These are phyloP conservation scores for Sphaerulina populicola DNA, from an alignment of 2,329 filamentous ascomycete genomes.

Conservation along the genomic window DNA sequence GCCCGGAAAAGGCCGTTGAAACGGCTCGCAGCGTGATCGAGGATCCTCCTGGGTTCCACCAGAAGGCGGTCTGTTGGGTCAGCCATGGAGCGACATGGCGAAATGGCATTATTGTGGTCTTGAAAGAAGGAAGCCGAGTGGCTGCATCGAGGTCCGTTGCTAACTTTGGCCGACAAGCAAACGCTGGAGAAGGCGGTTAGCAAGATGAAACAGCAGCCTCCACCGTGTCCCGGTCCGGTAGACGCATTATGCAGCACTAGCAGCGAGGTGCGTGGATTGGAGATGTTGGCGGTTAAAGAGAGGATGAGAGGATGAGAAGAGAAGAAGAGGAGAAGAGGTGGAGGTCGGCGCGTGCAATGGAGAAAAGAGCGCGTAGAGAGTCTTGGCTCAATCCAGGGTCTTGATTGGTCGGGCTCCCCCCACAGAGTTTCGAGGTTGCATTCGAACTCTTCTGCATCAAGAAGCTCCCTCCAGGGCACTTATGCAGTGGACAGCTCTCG, in stretches of 20 bases:
- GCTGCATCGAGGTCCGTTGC: constrained; percentile 10
- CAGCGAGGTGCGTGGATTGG: constrained; percentile 1
- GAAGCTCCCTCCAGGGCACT: not conserved
- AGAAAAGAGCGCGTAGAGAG: constrained; percentile 4
- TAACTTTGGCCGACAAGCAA: constrained; percentile 21
- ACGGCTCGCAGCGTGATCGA: constrained; percentile 13
- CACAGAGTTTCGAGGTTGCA: constrained; percentile 4
- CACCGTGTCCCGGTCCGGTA: constrained; percentile 7
- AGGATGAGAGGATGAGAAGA: constrained; percentile 13
- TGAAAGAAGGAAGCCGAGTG: constrained; percentile 15
- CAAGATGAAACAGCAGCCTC: constrained; percentile 29
- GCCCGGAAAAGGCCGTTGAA: constrained; percentile 13
- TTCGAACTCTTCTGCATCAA: constrained; percentile 3
- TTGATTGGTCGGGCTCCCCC: not conserved
- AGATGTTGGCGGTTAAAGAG: constrained; percentile 6
- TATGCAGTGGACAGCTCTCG: not conserved
- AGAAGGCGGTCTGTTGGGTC: constrained; percentile 8
- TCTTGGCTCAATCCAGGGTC: not conserved
- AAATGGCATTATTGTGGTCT: constrained; percentile 10
- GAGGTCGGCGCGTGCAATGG: constrained; percentile 5
- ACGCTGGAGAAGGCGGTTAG: constrained; percentile 23
- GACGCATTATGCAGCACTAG: constrained; percentile 16
- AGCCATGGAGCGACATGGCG: constrained; percentile 10
- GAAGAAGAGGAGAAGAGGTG: no score
- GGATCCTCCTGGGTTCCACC: constrained; percentile 11